Evolutionary conservation across 352 stramenopile genomes (phyloP).

Genomic region (Phytopythium delawarense): DNA sequence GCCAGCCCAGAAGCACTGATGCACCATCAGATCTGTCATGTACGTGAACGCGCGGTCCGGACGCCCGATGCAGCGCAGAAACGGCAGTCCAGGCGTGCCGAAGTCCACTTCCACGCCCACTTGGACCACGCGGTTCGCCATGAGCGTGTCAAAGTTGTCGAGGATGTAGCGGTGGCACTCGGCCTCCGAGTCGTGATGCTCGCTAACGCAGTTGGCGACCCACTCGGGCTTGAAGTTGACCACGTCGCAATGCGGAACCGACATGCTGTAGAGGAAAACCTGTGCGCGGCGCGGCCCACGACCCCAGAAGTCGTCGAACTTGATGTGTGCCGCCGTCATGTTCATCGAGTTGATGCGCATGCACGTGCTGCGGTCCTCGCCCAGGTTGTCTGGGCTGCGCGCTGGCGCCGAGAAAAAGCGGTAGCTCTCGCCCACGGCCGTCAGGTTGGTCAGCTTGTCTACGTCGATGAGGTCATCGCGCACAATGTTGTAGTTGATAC

Average conservation of each 20-base stretch:
- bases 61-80: conserved; percentile 44
- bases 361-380: conserved; percentile 37
- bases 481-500: conserved; percentile 27
- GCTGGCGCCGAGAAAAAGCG: conserved; percentile 32
- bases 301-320: conserved; percentile 46
- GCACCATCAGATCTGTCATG: conserved; percentile 58
- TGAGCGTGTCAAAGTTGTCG: conserved; percentile 39
- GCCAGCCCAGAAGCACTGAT: conserved; percentile 50
- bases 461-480: conserved; percentile 14
- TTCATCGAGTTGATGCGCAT: conserved; percentile 44
- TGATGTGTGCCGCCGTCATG: conserved; percentile 19
- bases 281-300: conserved; percentile 28
- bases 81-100: conserved; percentile 34
- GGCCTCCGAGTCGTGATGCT: conserved; percentile 16
- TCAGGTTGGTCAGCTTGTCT: conserved; percentile 16
- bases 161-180: conserved; percentile 45
- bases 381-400: conserved; percentile 23
- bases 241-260: conserved; percentile 33
- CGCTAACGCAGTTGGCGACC: conserved; percentile 30
- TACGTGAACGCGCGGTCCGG: conserved; percentile 35
- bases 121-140: conserved; percentile 27
- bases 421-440: conserved; percentile 20
- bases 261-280: conserved; percentile 44
- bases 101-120: conserved; percentile 35
- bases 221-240: conserved; percentile 35